Base-by-base conservation (phyloP, 1,284 basidiomycete species). In the Abortiporus biennis region DNA sequence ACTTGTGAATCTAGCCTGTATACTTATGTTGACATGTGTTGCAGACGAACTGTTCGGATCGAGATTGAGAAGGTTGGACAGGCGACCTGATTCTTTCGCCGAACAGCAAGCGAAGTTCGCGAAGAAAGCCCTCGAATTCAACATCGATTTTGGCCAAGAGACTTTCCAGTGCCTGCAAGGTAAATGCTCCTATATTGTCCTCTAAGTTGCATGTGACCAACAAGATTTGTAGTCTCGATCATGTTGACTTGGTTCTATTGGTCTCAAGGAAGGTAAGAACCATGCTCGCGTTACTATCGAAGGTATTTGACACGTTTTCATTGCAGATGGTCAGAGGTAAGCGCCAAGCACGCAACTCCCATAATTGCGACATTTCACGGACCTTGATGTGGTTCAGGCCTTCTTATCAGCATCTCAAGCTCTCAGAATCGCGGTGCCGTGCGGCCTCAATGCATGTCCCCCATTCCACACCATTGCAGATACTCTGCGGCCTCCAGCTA, bases 161-260 rank as follows among this genome's bases (percentile, higher is more conserved):
- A 65, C 80, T 6, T 74, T 85, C 36, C 73, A 79, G 50, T 69
- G 73, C 17, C 53, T 81, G 1, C 83, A 86, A 75, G 75, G 83
- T 81, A 52, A 40, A 56, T 41, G 29, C n/a, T 2, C 23, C 19
- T 2, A 13, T 15, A 21, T 30, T 25, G n/a, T 8, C 24, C 17
- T 29, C 15, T 16, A 36, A 19, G 17, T 33, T 17, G 29, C 11
- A 20, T 22, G 12, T 35, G 16, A 43, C 42, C 8, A 3, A 32
- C 15, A 12, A 19, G 22, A 23, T 22, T 25, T 42, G 15, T 35
- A 85, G 84, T 81, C 12, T 67, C 72, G 40, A 66, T 80, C 16
- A 67, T 85, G 33, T 62, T 85, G 36, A 72, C 72, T 9, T 82
- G 81, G 74, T 85, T 80, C 59, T 84, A 82, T 50, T 83, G 81